Evolutionary conservation across 768 basidiomycete species (phyloP).

Genomic region (Suillus lakei): DNA sequence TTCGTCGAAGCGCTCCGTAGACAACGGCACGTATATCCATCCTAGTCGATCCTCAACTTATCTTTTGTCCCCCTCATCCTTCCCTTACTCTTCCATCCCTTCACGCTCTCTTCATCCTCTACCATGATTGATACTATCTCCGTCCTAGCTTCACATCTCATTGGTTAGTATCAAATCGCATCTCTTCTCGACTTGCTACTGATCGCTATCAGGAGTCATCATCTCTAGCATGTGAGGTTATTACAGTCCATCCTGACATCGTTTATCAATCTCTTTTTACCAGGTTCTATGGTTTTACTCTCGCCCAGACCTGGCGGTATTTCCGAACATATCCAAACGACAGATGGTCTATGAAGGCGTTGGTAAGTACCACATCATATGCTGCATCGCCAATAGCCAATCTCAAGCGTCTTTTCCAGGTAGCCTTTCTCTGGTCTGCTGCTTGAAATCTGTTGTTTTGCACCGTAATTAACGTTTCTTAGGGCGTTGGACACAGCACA

Average conservation of each 20-base stretch:
- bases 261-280: neutral
- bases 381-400: neutral
- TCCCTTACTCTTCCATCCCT: neutral
- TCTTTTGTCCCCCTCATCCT: conserved; percentile 6
- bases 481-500: conserved; percentile 34
- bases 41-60: conserved; percentile 12
- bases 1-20: conserved; percentile 35
- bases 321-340: conserved; percentile 37
- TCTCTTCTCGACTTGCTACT: neutral
- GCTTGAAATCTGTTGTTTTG: neutral
- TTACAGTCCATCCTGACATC: neutral
- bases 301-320: conserved; percentile 40
- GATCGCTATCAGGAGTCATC: conserved; percentile 31
- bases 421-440: conserved; percentile 33
- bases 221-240: conserved; percentile 35
- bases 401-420: conserved; percentile 17
- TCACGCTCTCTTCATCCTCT: conserved; percentile 2
- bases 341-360: conserved; percentile 33
- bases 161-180: conserved; percentile 20
- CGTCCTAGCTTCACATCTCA: conserved; percentile 32
- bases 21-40: conserved; percentile 30
- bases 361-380: conserved; percentile 25
- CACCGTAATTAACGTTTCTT: neutral
- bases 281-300: conserved; percentile 41
- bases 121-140: conserved; percentile 22